A percentile compares a stretch with the other conserved stretches of the same genome.
phyloP scores from a whole-genome alignment of 495 filamentous ascomycete species.

The Bombardia bombarda region DNA sequence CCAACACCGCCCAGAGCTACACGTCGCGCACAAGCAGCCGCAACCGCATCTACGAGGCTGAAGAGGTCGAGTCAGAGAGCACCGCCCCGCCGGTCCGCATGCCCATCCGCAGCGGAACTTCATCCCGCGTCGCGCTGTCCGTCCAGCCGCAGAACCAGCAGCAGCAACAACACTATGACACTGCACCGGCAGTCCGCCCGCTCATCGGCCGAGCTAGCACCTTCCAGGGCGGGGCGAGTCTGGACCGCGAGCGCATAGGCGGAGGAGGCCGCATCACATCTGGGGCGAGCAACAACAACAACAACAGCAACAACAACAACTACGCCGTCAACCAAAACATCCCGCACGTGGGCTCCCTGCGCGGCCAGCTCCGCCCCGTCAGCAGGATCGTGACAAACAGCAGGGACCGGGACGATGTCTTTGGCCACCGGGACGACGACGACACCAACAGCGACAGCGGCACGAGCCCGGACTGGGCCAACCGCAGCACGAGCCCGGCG shows the following conservation, averaged over 20 bases:
- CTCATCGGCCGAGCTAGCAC: slow-evolving; percentile 33
- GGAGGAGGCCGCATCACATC: slow-evolving; percentile 14
- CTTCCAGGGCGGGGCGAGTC: slow-evolving; percentile 21
- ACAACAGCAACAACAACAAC: slow-evolving; percentile 19
- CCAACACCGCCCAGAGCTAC: slow-evolving; percentile 39
- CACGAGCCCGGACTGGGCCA: slow-evolving; percentile 53
- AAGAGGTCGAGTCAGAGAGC: slow-evolving; percentile 26
- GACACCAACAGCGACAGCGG: slow-evolving; percentile 48
- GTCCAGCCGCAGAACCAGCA: slow-evolving; percentile 25
- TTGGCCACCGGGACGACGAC: slow-evolving; percentile 51
- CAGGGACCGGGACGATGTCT: slow-evolving; percentile 52
- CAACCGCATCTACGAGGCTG: slow-evolving; percentile 22
- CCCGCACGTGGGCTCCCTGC: slow-evolving; percentile 27
- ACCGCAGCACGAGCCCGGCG: slow-evolving; percentile 51
- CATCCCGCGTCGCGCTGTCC: slow-evolving; percentile 31
- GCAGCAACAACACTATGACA: no score
- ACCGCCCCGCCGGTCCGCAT: slow-evolving; percentile 45
- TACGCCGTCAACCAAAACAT: slow-evolving; percentile 20
- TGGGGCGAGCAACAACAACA: slow-evolving; percentile 17
- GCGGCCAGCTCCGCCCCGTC: slow-evolving; percentile 34
- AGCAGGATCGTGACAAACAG: slow-evolving; percentile 28
- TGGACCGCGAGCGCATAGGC: slow-evolving; percentile 19
- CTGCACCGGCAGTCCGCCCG: slow-evolving; percentile 32
- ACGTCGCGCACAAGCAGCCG: slow-evolving; percentile 28
- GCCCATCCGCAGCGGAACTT: slow-evolving; percentile 49